These are phyloP conservation scores for Spirogloea muscicola DNA, from an alignment of 139 green algal species.

Conservation along the genomic window DNA sequence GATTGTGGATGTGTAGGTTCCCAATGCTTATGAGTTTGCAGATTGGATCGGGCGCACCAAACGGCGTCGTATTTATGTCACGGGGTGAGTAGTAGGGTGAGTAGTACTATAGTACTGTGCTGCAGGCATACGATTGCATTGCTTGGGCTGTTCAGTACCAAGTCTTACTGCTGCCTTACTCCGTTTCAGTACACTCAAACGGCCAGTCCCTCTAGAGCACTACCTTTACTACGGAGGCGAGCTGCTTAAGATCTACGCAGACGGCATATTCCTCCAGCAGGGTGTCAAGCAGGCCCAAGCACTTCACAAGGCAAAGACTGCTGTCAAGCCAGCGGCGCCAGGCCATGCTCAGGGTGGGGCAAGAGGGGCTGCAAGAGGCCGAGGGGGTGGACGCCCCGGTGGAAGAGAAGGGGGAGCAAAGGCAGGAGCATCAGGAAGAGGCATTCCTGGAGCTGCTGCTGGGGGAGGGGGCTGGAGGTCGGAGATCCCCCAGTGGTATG, in stretches of 20 bases:
- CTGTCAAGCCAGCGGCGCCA: conserved; percentile 7
- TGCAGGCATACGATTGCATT: too few relatives aligned
- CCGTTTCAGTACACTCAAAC: conserved; percentile 67
- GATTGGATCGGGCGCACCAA: conserved; percentile 96
- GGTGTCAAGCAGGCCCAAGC: conserved; percentile 23
- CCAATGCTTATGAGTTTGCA: conserved; percentile 96
- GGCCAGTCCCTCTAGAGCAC: conserved; percentile 93
- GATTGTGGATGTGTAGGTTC: too few relatives aligned
- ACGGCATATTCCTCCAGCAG: conserved; percentile 42
- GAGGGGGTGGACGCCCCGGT: conserved; percentile 4
- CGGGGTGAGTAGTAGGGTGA: conserved; percentile 37
- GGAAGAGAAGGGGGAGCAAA: conserved; percentile 1
- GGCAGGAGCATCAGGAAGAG: not conserved
- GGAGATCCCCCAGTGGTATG: conserved; percentile 65
- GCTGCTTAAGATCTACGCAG: conserved; percentile 69
- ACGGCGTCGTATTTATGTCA: conserved; percentile 78
- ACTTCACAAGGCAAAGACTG: conserved; percentile 31
- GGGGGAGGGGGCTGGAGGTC: conserved; percentile 25
- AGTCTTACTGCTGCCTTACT: too few relatives aligned
- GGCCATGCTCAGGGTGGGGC: too few relatives aligned
- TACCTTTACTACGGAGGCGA: conserved; percentile 78
- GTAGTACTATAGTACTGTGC: too few relatives aligned
- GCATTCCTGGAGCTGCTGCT: not conserved
- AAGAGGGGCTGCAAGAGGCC: not conserved
- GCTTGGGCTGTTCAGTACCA: too few relatives aligned